Conservation (phyloP, 306 rosid genomes). For the Sechiopsis laciniata region DNA sequence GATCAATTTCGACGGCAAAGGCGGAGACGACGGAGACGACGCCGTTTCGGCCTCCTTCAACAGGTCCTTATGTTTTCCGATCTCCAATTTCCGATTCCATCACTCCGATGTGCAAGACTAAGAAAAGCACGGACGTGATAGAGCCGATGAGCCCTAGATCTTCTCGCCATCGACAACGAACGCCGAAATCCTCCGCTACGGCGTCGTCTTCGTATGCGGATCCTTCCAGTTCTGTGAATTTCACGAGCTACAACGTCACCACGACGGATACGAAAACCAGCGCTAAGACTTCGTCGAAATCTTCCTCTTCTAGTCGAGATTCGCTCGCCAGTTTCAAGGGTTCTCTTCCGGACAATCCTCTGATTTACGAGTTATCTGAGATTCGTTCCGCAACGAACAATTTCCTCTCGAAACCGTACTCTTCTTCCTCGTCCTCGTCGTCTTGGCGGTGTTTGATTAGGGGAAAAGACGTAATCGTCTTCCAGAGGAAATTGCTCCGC, state of each 20-base stretch:
- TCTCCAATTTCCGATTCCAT: neutral
- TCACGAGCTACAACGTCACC: slow-evolving; percentile 22
- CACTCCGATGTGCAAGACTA: slow-evolving; percentile 57
- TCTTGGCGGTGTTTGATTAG: slow-evolving; percentile 67
- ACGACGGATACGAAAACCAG: slow-evolving; percentile 27
- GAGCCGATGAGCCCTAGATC: slow-evolving; percentile 32
- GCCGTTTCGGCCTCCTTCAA: neutral
- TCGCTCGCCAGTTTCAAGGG: slow-evolving; percentile 58
- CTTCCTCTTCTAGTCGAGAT: slow-evolving; percentile 41
- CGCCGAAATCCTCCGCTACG: slow-evolving; percentile 21
- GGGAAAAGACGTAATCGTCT: slow-evolving; percentile 46
- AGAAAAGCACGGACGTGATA: slow-evolving; percentile 46
- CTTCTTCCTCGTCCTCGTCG: slow-evolving; percentile 49
- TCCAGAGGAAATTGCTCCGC: slow-evolving; percentile 60
- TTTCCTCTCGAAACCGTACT: slow-evolving; percentile 36
- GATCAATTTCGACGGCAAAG: neutral
- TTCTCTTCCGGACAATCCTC: slow-evolving; percentile 64
- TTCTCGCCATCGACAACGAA: slow-evolving; percentile 18
- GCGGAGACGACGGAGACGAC: neutral
- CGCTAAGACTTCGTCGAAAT: slow-evolving; percentile 38
- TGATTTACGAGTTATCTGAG: slow-evolving; percentile 57
- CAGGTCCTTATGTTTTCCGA: no score
- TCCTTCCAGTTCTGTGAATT: slow-evolving; percentile 4
- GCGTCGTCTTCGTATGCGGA: slow-evolving; percentile 18
- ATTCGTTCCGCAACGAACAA: slow-evolving; percentile 57